Conservation (phyloP, 2,329 filamentous ascomycete genomes). For the Ploettnerulaceae sp. region DNA sequence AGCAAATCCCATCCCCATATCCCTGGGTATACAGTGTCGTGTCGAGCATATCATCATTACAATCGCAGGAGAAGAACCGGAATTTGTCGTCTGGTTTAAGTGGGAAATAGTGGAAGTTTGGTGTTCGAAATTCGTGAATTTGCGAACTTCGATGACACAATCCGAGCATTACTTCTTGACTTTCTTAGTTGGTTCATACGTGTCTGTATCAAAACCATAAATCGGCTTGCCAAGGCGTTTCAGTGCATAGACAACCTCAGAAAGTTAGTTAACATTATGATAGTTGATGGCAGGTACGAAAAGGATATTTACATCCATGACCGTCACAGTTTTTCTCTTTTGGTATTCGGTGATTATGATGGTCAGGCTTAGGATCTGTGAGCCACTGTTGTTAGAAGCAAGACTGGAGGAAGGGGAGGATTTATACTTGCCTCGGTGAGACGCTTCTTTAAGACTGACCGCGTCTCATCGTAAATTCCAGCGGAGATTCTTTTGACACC, state of each 20-base stretch:
- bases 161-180: background rate
- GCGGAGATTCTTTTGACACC: slow-evolving; percentile 70
- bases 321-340: slow-evolving; percentile 56
- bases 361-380: slow-evolving; percentile 48
- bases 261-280: slow-evolving; percentile 9
- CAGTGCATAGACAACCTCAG: slow-evolving; percentile 54
- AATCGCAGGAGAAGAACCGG: too few relatives aligned
- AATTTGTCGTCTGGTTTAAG: too few relatives aligned
- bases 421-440: slow-evolving; percentile 42
- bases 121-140: background rate
- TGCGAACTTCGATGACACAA: background rate
- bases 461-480: slow-evolving; percentile 57
- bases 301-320: slow-evolving; percentile 49
- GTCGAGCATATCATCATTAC: too few relatives aligned
- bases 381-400: background rate
- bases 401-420: background rate
- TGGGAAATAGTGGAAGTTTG: background rate
- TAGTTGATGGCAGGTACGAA: background rate
- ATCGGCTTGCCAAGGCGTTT: slow-evolving; percentile 46
- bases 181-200: background rate
- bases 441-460: slow-evolving; percentile 46
- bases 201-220: slow-evolving; percentile 52
- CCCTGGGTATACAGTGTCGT: too few relatives aligned
- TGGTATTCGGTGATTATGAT: slow-evolving; percentile 50
- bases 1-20: too few relatives aligned